Percentiles rank a stretch among this genome's conserved stretches.
Conservation (phyloP, 805 yeast genomes). For the Saccharomyces paradoxus region DNA sequence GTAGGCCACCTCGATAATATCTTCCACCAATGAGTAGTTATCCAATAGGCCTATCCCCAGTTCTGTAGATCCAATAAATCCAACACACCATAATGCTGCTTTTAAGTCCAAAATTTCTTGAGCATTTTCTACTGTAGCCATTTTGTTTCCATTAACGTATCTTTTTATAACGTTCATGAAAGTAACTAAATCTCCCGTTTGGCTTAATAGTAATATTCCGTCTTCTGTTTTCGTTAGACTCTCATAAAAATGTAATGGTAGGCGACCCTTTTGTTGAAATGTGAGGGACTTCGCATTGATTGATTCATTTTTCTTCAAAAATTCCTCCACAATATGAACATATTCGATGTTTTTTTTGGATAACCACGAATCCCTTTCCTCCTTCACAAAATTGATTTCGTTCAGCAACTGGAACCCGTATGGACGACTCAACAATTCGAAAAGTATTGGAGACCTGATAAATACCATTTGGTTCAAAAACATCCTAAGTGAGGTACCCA, state of each 20-base stretch:
- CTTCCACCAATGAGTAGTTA: slow-evolving; percentile 42
- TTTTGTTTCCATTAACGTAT: slow-evolving; percentile 19
- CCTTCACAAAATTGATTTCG: slow-evolving; percentile 50
- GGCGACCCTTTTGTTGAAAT: slow-evolving; percentile 10
- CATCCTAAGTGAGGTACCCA: slow-evolving; percentile 19
- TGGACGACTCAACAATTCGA: slow-evolving; percentile 56
- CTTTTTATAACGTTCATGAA: slow-evolving; percentile 32
- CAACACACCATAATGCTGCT: slow-evolving; percentile 80
- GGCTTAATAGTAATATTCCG: slow-evolving; percentile 57
- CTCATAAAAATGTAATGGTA: slow-evolving; percentile 69
- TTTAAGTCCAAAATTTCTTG: slow-evolving; percentile 46
- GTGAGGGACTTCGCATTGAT: background rate
- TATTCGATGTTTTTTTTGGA: slow-evolving; percentile 39
- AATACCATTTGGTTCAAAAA: slow-evolving; percentile 39
- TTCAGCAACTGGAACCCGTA: slow-evolving; percentile 62
- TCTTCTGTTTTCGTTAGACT: slow-evolving; percentile 73
- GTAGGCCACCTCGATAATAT: slow-evolving; percentile 44
- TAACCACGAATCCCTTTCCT: slow-evolving; percentile 64
- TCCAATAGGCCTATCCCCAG: slow-evolving; percentile 59
- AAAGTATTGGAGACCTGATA: slow-evolving; percentile 47
- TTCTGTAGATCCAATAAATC: slow-evolving; percentile 67
- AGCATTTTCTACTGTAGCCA: slow-evolving; percentile 15
- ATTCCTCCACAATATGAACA: slow-evolving; percentile 40
- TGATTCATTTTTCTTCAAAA: slow-evolving; percentile 22
- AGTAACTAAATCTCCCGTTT: slow-evolving; percentile 39